A percentile compares a stretch with the other conserved stretches of the same genome.
Conservation (phyloP, 108 stramenopile genomes). For the Licmophora abbreviata region DNA sequence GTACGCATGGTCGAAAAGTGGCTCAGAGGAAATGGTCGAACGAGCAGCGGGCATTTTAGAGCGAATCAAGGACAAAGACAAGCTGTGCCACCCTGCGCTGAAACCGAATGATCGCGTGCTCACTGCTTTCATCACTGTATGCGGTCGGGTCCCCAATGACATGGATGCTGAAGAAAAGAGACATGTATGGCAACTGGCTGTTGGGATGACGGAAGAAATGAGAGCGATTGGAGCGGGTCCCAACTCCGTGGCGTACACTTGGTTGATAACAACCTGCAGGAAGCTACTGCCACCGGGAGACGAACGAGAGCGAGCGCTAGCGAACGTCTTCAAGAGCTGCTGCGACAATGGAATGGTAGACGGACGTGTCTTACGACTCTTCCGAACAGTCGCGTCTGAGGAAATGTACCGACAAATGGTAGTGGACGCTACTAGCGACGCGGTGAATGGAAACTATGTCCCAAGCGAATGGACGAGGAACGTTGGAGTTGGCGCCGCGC, state of each 20-base stretch:
- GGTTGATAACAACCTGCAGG: conserved; percentile 49
- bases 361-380: conserved; percentile 35
- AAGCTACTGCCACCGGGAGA: conserved; percentile 31
- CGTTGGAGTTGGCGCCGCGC: conserved; percentile 29
- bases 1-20: conserved; percentile 15
- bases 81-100: background rate
- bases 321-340: conserved; percentile 53
- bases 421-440: conserved; percentile 16
- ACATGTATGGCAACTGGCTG: conserved; percentile 19
- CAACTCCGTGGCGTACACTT: conserved; percentile 49
- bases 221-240: conserved; percentile 30
- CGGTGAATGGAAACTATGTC: conserved; percentile 33
- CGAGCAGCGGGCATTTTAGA: conserved; percentile 1
- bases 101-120: background rate
- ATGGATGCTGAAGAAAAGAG: conserved; percentile 13
- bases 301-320: conserved; percentile 46
- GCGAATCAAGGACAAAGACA: conserved; percentile 1
- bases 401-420: conserved; percentile 56
- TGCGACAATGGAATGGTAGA: conserved; percentile 67
- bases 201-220: conserved; percentile 36
- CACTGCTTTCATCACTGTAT: conserved; percentile 44
- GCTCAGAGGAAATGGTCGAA: conserved; percentile 12
- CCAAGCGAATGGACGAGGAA: conserved; percentile 76
- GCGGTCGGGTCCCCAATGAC: conserved; percentile 16
- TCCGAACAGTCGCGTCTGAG: conserved; percentile 35